Evolutionary conservation across 1,284 basidiomycete species (phyloP).

Genomic region (Ceratobasidium sp.): DNA sequence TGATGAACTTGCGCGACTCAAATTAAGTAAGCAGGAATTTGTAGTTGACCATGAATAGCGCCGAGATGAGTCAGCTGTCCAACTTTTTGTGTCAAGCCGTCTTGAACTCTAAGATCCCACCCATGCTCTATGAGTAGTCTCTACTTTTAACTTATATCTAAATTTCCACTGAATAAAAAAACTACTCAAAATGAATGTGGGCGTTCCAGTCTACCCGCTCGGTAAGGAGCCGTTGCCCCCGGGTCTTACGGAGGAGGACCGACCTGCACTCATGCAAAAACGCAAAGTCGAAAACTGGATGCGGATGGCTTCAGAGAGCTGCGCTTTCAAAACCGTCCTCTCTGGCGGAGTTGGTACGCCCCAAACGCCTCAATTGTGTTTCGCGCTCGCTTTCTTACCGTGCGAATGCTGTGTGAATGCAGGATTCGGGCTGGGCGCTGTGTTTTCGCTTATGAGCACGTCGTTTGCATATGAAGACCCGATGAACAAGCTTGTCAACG

Average conservation of each 20-base stretch:
- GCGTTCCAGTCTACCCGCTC: constrained; percentile 64
- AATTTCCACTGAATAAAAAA: not conserved
- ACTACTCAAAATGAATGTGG: constrained; percentile 19
- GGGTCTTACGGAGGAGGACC: constrained; percentile 85
- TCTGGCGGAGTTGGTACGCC: constrained; percentile 83
- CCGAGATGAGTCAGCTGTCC: constrained; percentile 28
- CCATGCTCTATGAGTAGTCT: not conserved
- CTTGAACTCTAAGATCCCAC: not conserved
- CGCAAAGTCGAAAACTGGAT: constrained; percentile 83
- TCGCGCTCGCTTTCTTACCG: not conserved
- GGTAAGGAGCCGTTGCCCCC: constrained; percentile 86
- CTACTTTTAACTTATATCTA: not conserved
- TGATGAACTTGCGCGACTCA: too few species aligned
- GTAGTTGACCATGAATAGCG: not conserved
- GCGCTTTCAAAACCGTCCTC: constrained; percentile 82
- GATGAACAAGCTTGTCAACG: constrained; percentile 75
- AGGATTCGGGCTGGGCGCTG: constrained; percentile 94
- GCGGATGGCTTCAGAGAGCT: constrained; percentile 82
- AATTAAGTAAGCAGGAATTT: too few species aligned
- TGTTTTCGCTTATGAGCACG: constrained; percentile 96
- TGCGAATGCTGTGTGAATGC: constrained; percentile 36
- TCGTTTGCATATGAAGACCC: constrained; percentile 98
- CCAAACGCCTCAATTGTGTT: not conserved
- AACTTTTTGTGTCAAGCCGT: constrained; percentile 11
- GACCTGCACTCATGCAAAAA: constrained; percentile 74